Evolutionary conservation across 176 grass and related monocot species (phyloP).

Genomic region (Oryza meridionalis): DNA sequence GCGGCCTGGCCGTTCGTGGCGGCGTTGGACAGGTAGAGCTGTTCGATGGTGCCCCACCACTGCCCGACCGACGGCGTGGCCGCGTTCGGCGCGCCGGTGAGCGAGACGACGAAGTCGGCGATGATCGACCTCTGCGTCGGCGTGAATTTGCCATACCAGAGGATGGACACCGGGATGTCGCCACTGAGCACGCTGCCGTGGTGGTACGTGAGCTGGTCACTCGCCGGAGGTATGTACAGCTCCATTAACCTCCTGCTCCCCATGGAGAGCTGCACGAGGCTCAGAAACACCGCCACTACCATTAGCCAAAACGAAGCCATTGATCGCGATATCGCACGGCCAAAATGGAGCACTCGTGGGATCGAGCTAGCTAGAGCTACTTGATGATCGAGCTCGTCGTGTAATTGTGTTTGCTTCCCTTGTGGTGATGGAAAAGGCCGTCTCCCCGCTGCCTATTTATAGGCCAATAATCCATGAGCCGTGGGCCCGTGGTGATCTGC

Average conservation of each 20-base stretch:
- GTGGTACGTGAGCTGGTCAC: slow-evolving; percentile 61
- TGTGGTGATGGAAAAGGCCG: slow-evolving; percentile 24
- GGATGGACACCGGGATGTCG: slow-evolving; percentile 57
- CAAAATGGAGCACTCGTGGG: background rate
- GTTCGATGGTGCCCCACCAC: slow-evolving; percentile 66
- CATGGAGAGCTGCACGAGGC: slow-evolving; percentile 38
- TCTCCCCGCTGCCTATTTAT: slow-evolving; percentile 27
- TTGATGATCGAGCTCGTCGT: slow-evolving; percentile 21
- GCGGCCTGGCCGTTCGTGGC: background rate
- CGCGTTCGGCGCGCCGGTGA: slow-evolving; percentile 23
- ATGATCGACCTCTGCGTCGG: slow-evolving; percentile 53
- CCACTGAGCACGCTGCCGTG: slow-evolving; percentile 54
- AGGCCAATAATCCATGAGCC: background rate
- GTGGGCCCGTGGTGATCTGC: background rate
- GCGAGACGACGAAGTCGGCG: slow-evolving; percentile 61
- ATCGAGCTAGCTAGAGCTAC: background rate
- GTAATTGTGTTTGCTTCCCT: background rate
- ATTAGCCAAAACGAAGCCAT: slow-evolving; percentile 37
- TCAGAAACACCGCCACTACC: slow-evolving; percentile 15
- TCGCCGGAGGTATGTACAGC: slow-evolving; percentile 42
- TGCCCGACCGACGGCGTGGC: slow-evolving; percentile 43
- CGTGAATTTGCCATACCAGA: slow-evolving; percentile 69
- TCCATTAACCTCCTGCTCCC: slow-evolving; percentile 60
- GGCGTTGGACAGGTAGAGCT: slow-evolving; percentile 53
- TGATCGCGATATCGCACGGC: background rate